Evolutionary conservation across 2,329 filamentous ascomycete species (phyloP), one percentile per base, ranked within the genome.

Genomic region (Fusarium phyllophilum): DNA sequence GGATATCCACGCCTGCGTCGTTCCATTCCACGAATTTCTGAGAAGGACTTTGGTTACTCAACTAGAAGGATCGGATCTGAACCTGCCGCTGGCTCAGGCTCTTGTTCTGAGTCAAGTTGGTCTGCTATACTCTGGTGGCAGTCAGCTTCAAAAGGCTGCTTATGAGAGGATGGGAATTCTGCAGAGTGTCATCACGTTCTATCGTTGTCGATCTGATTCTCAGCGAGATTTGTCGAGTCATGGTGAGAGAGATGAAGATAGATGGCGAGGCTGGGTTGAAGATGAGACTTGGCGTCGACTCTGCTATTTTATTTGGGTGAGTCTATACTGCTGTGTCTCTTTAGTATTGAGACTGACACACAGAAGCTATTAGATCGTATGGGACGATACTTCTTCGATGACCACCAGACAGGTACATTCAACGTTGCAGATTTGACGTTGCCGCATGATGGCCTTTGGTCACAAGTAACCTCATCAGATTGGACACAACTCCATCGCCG

Each of bases 21-120:
- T 42, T 2, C 77, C 76, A 4, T 29, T 80, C 11, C 77, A 80
- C 8, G 73, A 79, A 33, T 78, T 78, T 26, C 46, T 79, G 0
- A 56, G 77, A 8, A 63, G 76, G n/a, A 69, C 48, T 4, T n/a
- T 70, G 24, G 22, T 58, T 2, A 41, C 75, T 8, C 49, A 66
- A 3, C 18, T 66, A 13, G 66, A 70, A 18, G 44, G 51, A 3
- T 51, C 26, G 5, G 54, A 24, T 3, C 2, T 62, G 8, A 22
- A 4, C 20, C 14, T 41, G 6, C 31, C 26, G 33, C 34, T 68
- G 11, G 57, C 46, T 1, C 74, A 76, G 14, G 63, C 74, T 18
- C 41, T 76, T 26, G 48, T 76, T 0, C 15, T 76, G 9, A 76
- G 58, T 14, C 74, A 76, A 9, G 62, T 75, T 5, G 59, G 65